A percentile compares a stretch with the other conserved stretches of the same genome.
Evolutionary conservation across 495 filamentous ascomycete genomes (phyloP).

Genomic region (Annulohypoxylon bovei): DNA sequence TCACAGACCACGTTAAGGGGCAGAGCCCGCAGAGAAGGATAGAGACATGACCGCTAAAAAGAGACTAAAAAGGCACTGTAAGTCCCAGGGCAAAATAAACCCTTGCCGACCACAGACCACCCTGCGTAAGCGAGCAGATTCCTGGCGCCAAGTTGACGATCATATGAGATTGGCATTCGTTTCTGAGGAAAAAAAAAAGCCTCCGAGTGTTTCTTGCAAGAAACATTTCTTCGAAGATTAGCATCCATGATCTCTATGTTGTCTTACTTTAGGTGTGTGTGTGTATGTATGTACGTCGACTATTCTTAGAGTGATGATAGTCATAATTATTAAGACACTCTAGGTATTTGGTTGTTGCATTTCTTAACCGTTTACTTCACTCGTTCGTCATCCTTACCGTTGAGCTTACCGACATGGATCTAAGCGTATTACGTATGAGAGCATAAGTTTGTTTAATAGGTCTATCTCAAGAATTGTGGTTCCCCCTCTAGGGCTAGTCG

Average conservation of each 20-base stretch:
- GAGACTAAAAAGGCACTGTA: slow-evolving; percentile 23
- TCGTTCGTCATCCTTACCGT: not conserved
- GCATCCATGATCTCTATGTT: not conserved
- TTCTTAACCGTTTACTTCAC: not conserved
- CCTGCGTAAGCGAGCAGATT: slow-evolving; percentile 40
- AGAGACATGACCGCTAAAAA: slow-evolving; percentile 30
- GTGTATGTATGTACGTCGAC: not conserved
- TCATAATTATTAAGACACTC: not conserved
- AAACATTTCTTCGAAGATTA: slow-evolving; percentile 9
- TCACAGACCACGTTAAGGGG: slow-evolving; percentile 36
- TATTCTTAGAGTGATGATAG: not conserved
- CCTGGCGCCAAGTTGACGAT: slow-evolving; percentile 40
- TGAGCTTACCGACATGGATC: slow-evolving; percentile 4
- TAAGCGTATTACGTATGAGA: slow-evolving; percentile 35
- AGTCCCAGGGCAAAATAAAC: slow-evolving; percentile 35
- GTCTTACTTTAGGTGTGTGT: not conserved
- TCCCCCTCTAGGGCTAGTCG: slow-evolving; percentile 29
- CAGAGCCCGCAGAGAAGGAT: slow-evolving; percentile 6
- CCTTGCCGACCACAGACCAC: slow-evolving; percentile 35
- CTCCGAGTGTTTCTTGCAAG: slow-evolving; percentile 34
- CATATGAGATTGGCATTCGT: slow-evolving; percentile 45
- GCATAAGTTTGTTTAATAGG: slow-evolving; percentile 43
- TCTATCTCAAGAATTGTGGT: slow-evolving; percentile 41
- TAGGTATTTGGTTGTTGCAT: not conserved
- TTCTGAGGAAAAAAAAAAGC: slow-evolving; percentile 34